Conservation (phyloP, 1,139 yeast species). For the Candida smagusa region DNA sequence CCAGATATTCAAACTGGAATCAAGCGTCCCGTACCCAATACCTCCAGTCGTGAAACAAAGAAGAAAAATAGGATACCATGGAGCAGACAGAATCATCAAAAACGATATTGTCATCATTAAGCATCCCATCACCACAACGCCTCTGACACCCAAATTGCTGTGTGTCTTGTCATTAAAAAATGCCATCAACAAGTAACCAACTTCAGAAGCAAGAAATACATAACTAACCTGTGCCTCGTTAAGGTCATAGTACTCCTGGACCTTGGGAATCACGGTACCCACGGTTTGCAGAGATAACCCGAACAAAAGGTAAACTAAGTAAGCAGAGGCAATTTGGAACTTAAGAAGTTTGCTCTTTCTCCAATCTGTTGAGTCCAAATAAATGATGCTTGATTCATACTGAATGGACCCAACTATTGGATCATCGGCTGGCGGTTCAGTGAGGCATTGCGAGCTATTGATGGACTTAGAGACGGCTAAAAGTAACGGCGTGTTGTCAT, state of each 20-base stretch:
- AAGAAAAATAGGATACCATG: slow-evolving; percentile 37
- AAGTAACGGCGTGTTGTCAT: not conserved
- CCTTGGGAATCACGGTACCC: slow-evolving; percentile 52
- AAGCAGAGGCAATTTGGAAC: slow-evolving; percentile 40
- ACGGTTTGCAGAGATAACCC: slow-evolving; percentile 60
- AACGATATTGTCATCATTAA: slow-evolving; percentile 29
- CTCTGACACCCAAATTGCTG: slow-evolving; percentile 32
- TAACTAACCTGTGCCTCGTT: slow-evolving; percentile 38
- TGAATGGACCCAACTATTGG: not conserved
- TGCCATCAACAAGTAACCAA: slow-evolving; percentile 43
- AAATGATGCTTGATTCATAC: slow-evolving; percentile 26
- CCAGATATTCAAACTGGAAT: slow-evolving; percentile 58
- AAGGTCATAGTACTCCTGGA: slow-evolving; percentile 43
- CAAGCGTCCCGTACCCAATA: slow-evolving; percentile 57
- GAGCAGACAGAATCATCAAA: slow-evolving; percentile 24
- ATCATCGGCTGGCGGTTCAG: not conserved
- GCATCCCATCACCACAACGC: slow-evolving; percentile 35
- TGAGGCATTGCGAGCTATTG: no score
- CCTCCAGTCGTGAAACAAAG: slow-evolving; percentile 46
- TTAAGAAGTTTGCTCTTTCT: slow-evolving; percentile 31
- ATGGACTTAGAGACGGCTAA: no score
- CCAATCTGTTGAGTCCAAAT: slow-evolving; percentile 41
- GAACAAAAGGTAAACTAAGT: slow-evolving; percentile 37
- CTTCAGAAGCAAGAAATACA: slow-evolving; percentile 32
- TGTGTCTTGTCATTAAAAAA: slow-evolving; percentile 31